A percentile compares a stretch with the other conserved stretches of the same genome.
Evolutionary conservation across 768 basidiomycete species (phyloP).

Genomic region (Lactarius pseudohatsudake): DNA sequence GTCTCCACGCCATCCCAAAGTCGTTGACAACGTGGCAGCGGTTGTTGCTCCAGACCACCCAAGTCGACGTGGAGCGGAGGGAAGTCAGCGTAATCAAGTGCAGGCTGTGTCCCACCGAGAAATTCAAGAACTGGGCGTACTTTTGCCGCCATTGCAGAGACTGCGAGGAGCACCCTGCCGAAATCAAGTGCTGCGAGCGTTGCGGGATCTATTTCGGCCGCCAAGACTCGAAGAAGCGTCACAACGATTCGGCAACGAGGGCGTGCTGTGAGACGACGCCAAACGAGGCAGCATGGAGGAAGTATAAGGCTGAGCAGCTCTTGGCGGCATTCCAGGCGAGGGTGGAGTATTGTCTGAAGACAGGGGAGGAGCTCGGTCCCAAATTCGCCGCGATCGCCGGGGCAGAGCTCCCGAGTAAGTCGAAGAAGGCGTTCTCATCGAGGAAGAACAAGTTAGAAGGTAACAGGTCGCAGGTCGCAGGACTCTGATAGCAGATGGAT

Average conservation of each 20-base stretch:
- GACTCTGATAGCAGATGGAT: neutral
- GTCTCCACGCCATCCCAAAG: neutral
- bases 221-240: neutral
- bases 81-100: neutral
- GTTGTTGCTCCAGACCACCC: neutral
- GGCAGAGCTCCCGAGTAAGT: neutral
- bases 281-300: neutral
- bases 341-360: neutral
- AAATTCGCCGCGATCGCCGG: neutral
- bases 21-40: neutral
- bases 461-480: neutral
- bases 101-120: neutral
- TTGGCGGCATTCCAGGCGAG: neutral
- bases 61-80: neutral
- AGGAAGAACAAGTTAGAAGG: neutral
- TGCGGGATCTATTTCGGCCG: neutral
- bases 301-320: neutral
- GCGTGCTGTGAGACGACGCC: neutral
- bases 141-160: neutral
- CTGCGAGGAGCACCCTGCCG: neutral
- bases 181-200: neutral
- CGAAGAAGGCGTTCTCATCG: neutral
- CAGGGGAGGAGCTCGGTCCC: neutral
- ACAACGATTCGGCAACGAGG: neutral
- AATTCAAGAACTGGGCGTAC: neutral